Conservation (phyloP, 164 flowering plant species). For the Stephania japonica region DNA sequence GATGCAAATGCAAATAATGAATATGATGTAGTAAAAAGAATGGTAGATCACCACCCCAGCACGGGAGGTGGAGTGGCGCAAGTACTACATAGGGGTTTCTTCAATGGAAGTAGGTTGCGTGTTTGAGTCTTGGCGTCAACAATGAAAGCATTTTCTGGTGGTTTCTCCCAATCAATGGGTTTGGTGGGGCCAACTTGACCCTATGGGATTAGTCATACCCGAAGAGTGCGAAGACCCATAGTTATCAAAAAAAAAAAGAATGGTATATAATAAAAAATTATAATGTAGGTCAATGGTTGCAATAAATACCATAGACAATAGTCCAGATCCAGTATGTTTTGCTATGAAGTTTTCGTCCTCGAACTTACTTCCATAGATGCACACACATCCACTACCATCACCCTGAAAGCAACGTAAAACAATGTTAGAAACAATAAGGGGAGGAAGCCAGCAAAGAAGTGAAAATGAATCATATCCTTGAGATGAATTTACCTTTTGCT, state of each 20-base stretch:
- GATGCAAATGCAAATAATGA: background rate
- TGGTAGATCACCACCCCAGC: too few relatives aligned
- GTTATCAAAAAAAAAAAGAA: too few relatives aligned
- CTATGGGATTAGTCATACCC: too few relatives aligned
- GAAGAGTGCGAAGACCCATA: too few relatives aligned
- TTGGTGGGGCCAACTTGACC: too few relatives aligned
- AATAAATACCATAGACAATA: slow-evolving; percentile 77
- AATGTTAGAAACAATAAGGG: background rate
- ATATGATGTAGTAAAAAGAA: background rate
- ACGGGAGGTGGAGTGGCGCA: too few relatives aligned
- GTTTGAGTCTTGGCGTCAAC: too few relatives aligned
- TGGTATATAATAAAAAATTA: too few relatives aligned
- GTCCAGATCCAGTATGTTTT: slow-evolving; percentile 94
- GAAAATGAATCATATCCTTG: background rate
- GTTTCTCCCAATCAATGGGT: too few relatives aligned
- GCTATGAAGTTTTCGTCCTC: slow-evolving; percentile 95
- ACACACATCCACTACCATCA: slow-evolving; percentile 92
- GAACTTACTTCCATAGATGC: slow-evolving; percentile 89
- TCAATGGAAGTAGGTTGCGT: too few relatives aligned
- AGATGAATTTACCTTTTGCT: background rate
- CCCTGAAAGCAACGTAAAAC: slow-evolving; percentile 42
- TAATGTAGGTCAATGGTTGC: background rate
- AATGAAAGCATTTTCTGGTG: background rate
- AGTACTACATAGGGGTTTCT: too few relatives aligned
- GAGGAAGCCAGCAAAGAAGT: background rate